Evolutionary conservation across 176 grass and related monocot genomes (phyloP), one percentile per base, ranked within the genome.

Genomic region (Phoenix dactylifera): DNA sequence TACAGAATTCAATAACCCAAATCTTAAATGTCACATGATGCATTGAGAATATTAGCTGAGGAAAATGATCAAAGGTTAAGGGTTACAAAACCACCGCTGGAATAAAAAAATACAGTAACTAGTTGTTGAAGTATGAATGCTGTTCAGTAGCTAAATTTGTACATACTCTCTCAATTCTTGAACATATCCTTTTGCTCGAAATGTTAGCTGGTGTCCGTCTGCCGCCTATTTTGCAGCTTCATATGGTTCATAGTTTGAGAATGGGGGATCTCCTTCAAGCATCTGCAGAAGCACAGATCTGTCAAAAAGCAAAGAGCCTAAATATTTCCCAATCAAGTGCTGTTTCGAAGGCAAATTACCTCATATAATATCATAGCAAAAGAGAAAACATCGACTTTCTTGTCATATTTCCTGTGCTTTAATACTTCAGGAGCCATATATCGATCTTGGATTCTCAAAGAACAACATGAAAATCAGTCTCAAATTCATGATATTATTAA

Each of bases 381-480:
- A 67, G 94, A 98, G 72, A 98, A 98, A 29, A 98, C 73, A 74
- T 98, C 88, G 48, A 98, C 94, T 98, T 98, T 98, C 71, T 98
- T 98, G 66, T 98, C 94, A 35, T 98, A 98, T 60, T 83, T 98
- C 44, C 88, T 78, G 57, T 98, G 94, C 79, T 83, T 98, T 76
- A 98, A 98, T 57, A 98, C 94, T 89, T 98, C 94, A 76, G 94
- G 94, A 12, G 94, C 94, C 94, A 98, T 98, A 74, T 98, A 98
- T 25, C 94, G 81, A 18, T 98, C 94, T 97, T 51, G 44, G 66
- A 58, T 75, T 32, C 16, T 28, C 63, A 9, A 52, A 29, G 72
- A 54, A 20, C 24, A 73, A 55, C 17, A 71, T 16, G 57, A 56
- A 58, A 69, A 51, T 22, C 64, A 29, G 18, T 62, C 22, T 26